phyloP scores from a whole-genome alignment of 2,329 filamentous ascomycete genomes.

The Phialocephala subalpina region DNA sequence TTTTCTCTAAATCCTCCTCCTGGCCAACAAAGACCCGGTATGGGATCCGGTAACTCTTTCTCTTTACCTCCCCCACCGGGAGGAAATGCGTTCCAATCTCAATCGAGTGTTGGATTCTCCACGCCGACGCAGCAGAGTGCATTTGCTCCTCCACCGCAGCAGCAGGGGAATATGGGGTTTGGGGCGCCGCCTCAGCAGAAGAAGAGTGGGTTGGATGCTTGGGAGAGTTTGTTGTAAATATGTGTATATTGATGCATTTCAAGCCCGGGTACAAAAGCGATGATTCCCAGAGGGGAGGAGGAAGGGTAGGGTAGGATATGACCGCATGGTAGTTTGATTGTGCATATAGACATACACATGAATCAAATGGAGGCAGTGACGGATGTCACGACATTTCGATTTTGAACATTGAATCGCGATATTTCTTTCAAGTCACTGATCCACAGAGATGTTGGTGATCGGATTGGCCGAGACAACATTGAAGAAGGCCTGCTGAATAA shows the following conservation, averaged over 20 bases:
- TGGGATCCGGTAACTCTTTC: conserved; percentile 47
- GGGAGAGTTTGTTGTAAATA: conserved; percentile 57
- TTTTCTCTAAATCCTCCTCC: conserved; percentile 62
- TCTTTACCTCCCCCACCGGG: conserved; percentile 42
- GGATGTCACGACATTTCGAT: background rate
- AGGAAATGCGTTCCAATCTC: conserved; percentile 22
- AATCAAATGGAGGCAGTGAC: background rate
- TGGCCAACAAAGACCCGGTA: conserved; percentile 22
- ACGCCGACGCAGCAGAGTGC: conserved; percentile 3
- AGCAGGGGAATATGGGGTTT: conserved; percentile 41
- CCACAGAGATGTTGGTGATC: too few species aligned
- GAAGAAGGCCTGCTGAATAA: too few species aligned
- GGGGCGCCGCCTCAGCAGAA: conserved; percentile 44
- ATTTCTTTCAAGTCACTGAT: too few species aligned
- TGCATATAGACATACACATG: conserved; percentile 15
- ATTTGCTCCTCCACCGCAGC: conserved; percentile 33
- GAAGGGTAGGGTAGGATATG: background rate
- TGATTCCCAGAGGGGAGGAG: background rate
- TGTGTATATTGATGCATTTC: background rate
- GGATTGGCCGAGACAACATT: too few species aligned
- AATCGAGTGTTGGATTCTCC: conserved; percentile 2
- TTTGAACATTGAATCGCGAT: too few species aligned
- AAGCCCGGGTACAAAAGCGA: background rate
- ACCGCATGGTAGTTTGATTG: background rate
- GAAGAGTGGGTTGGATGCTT: conserved; percentile 59